Base-by-base conservation (phyloP, 352 stramenopile genomes). In the Globisporangium carolinianum region DNA sequence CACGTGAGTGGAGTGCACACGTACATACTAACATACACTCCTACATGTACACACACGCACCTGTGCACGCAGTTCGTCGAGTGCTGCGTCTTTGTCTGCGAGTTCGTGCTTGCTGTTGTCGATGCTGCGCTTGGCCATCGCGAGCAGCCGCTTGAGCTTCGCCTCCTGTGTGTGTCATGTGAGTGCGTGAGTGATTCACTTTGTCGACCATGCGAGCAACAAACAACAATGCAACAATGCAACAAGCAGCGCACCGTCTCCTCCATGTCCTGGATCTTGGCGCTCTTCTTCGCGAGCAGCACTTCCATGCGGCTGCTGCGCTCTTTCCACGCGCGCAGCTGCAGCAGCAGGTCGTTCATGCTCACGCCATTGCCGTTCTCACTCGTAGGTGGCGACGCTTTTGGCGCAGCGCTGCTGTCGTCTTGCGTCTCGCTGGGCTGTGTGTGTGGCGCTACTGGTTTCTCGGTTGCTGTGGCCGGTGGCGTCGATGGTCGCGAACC, bases 91-190 rank as follows among this genome's bases (percentile, higher is more conserved):
- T 47, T 91, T 91, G 41, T 90, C 79, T 1, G 66, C 54, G 36
- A 93, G 57, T 38, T 93, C 82, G 57, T 88, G 77, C 55, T 93
- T 91, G 62, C 83, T 95, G 65, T 92, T 95, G 58, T 95, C 85
- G 57, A 95, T 91, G 60, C 85, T 95, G 46, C 85, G 79, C 62
- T 95, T 95, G n/a, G 85, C 85, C 78, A 92, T 84, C 10, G 82
- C 80, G 39, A 95, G 63, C 56, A 95, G 57, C 5, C 85, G 75
- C 72, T 93, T 95, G 47, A 95, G 51, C 56, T 92, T 95, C 35
- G 65, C 65, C 55, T 95, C 83, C 77, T 91, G 51, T 10, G 12
- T 81, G 75, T 91, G 51, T 10, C 4, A 12, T 10, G 8, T 14
- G 35, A 45, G 35, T n/a, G 35, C 9, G 51, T 36, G 15, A 18